Percentiles rank a stretch among this genome's conserved stretches.
Conservation (phyloP, 768 basidiomycete species). For the Russula sp. region DNA sequence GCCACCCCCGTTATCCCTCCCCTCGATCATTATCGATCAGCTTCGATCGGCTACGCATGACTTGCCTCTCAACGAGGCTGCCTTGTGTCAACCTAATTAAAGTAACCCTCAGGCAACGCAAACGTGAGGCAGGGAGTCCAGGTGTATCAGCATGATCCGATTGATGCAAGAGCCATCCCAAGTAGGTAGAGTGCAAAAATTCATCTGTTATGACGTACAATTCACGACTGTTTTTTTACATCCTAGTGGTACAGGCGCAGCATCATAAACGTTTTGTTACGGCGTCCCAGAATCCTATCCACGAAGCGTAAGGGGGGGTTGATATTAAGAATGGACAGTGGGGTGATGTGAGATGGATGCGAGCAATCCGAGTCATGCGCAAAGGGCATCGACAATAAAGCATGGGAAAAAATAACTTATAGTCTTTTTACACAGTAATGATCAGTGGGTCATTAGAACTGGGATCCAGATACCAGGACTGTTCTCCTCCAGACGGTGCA, state of each 20-base stretch:
- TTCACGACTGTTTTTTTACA: slow-evolving; percentile 11
- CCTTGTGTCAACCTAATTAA: slow-evolving; percentile 14
- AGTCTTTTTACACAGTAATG: not conserved
- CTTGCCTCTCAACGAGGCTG: slow-evolving; percentile 19
- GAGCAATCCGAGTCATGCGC: not conserved
- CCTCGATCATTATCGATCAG: slow-evolving; percentile 21
- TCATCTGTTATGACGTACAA: slow-evolving; percentile 25
- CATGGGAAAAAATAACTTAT: slow-evolving; percentile 26
- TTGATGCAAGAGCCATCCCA: slow-evolving; percentile 10
- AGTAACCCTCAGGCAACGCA: slow-evolving; percentile 11
- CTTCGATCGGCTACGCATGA: slow-evolving; percentile 7
- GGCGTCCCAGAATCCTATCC: slow-evolving; percentile 10
- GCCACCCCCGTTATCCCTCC: not conserved
- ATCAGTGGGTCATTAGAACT: slow-evolving; percentile 23
- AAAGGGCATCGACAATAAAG: slow-evolving; percentile 16
- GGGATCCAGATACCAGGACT: slow-evolving; percentile 27
- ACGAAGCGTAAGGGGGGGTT: slow-evolving; percentile 6
- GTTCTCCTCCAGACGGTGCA: slow-evolving; percentile 29
- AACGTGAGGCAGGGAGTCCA: slow-evolving; percentile 4
- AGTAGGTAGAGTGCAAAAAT: slow-evolving; percentile 3
- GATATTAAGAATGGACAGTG: not conserved
- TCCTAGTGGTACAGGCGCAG: slow-evolving; percentile 22
- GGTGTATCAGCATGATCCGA: not conserved
- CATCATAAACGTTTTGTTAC: slow-evolving; percentile 8
- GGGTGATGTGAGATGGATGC: not conserved